Percentiles rank a stretch among this genome's conserved stretches.
Evolutionary conservation across 805 yeast genomes (phyloP).

Genomic region (Myxozyma kluyveri): DNA sequence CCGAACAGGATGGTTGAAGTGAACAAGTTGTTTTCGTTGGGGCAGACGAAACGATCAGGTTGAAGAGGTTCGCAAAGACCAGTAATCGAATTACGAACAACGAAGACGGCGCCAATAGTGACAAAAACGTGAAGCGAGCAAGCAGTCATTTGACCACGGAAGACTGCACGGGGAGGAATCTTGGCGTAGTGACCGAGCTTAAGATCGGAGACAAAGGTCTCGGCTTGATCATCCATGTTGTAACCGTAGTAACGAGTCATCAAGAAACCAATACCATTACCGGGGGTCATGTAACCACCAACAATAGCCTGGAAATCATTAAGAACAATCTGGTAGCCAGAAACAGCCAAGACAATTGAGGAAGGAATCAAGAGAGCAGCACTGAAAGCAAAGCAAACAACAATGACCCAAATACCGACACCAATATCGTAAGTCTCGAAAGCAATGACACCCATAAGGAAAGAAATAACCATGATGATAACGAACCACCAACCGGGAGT

Average conservation of each 20-base stretch:
- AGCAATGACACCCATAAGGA: constrained; percentile 44
- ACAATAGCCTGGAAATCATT: constrained; percentile 42
- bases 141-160: constrained; percentile 52
- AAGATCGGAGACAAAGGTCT: constrained; percentile 40
- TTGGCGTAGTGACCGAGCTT: constrained; percentile 54
- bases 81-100: constrained; percentile 40
- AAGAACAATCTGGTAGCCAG: constrained; percentile 58
- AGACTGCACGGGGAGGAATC: constrained; percentile 51
- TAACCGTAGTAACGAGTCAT: constrained; percentile 38
- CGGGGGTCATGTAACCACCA: constrained; percentile 14
- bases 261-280: constrained; percentile 46
- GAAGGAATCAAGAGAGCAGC: constrained; percentile 58
- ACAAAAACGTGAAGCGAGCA: constrained; percentile 54
- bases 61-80: constrained; percentile 29
- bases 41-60: constrained; percentile 26
- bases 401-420: constrained; percentile 63
- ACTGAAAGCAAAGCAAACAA: constrained; percentile 56
- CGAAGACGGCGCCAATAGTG: constrained; percentile 48
- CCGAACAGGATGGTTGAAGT: constrained; percentile 31
- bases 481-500: constrained; percentile 65
- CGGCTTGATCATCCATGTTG: constrained; percentile 46
- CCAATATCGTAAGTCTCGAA: constrained; percentile 44
- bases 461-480: constrained; percentile 46
- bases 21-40: constrained; percentile 28
- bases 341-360: constrained; percentile 58